Evolutionary conservation across 164 flowering plant genomes (phyloP).

Genomic region (Sedum album): DNA sequence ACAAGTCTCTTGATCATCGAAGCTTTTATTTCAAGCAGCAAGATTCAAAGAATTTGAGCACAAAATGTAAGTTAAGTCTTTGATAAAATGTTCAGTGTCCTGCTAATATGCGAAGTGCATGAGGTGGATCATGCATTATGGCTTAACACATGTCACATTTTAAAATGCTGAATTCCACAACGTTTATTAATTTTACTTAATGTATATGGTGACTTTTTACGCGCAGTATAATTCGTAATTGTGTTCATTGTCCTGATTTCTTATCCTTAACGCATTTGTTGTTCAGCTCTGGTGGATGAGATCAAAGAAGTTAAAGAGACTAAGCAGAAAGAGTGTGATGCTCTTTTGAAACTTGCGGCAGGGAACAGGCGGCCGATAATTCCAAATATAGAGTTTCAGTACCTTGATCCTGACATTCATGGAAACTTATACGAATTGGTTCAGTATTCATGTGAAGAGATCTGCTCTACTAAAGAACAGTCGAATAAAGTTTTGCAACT

Average conservation of each 20-base stretch:
- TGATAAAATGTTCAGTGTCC: not conserved
- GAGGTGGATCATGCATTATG: not conserved
- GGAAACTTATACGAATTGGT: conserved; percentile 50
- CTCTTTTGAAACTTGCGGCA: conserved; percentile 41
- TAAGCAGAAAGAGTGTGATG: conserved; percentile 43
- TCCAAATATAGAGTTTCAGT: conserved; percentile 45
- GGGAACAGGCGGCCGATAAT: conserved; percentile 33
- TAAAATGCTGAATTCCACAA: not conserved
- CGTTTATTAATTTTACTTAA: not conserved
- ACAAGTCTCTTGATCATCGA: conserved; percentile 68
- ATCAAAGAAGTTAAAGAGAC: conserved; percentile 58
- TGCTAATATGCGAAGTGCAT: not conserved
- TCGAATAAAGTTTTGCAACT: conserved; percentile 43
- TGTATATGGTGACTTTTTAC: not conserved
- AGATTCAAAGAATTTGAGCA: conserved; percentile 61
- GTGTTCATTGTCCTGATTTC: not conserved
- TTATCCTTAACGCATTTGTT: not conserved
- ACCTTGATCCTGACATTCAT: conserved; percentile 22
- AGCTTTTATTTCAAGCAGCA: conserved; percentile 75
- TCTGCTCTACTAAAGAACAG: conserved; percentile 53
- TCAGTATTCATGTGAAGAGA: conserved; percentile 55
- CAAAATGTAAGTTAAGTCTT: conserved; percentile 37
- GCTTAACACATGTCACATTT: not conserved
- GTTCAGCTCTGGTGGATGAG: conserved; percentile 50
- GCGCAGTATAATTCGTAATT: not conserved